A percentile compares a stretch with the other conserved stretches of the same genome.
These are phyloP conservation scores for Apiospora malaysiana DNA, from an alignment of 2,329 filamentous ascomycete species.

Conservation along the genomic window DNA sequence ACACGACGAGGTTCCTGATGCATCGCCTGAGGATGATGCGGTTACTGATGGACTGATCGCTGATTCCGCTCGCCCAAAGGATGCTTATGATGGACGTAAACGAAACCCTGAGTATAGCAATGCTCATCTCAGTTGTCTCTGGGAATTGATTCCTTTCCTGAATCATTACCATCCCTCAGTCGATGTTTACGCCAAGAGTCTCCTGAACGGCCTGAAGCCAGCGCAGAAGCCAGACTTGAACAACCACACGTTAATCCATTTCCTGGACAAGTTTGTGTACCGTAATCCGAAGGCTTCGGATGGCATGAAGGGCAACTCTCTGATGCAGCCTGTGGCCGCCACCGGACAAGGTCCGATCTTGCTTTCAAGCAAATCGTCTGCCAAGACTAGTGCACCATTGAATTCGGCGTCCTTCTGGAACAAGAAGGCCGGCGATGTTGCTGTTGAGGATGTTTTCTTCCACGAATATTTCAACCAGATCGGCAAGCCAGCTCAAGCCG, in stretches of 20 bases:
- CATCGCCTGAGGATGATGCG: conserved; percentile 41
- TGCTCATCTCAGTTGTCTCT: conserved; percentile 90
- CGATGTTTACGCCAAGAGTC: conserved; percentile 75
- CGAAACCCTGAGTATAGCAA: conserved; percentile 90
- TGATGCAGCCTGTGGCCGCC: conserved; percentile 87
- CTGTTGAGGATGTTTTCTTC: conserved; percentile 95
- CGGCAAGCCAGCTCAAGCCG: conserved; percentile 65
- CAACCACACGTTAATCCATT: conserved; percentile 90
- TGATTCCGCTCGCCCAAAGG: conserved; percentile 33
- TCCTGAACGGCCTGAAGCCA: conserved; percentile 73
- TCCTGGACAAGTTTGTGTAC: conserved; percentile 98
- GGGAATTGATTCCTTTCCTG: conserved; percentile 85
- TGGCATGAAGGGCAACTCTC: conserved; percentile 77
- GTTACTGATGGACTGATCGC: conserved; percentile 32
- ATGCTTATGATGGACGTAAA: conserved; percentile 84
- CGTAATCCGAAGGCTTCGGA: conserved; percentile 81
- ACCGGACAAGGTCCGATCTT: conserved; percentile 61
- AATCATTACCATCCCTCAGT: conserved; percentile 94
- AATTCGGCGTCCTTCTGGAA: conserved; percentile 93
- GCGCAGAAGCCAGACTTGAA: conserved; percentile 89
- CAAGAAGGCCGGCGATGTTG: conserved; percentile 85
- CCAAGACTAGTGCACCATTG: conserved; percentile 53
- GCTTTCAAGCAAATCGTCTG: conserved; percentile 56
- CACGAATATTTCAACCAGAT: conserved; percentile 90
- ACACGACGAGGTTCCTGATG: conserved; percentile 69